Conservation (phyloP, 2,329 filamentous ascomycete species). For the Ophiostoma montium region DNA sequence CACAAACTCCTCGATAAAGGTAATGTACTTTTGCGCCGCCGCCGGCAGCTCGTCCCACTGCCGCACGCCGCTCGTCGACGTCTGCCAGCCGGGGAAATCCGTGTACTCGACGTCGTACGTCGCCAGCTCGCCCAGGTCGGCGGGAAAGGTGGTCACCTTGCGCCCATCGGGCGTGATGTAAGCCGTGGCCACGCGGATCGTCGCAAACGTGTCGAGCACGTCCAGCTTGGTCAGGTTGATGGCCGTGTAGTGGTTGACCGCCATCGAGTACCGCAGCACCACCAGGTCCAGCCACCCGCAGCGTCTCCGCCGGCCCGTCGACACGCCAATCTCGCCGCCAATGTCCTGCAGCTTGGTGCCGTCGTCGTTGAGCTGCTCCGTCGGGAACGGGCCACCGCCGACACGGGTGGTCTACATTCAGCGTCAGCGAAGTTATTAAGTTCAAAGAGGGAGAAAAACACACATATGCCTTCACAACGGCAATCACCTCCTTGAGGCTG, state of each 20-base stretch:
- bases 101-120: constrained; percentile 51
- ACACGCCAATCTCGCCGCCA: constrained; percentile 18
- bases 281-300: constrained; percentile 49
- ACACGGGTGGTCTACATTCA: constrained; percentile 46
- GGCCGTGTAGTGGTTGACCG: constrained; percentile 39
- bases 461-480: constrained; percentile 49
- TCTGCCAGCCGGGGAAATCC: constrained; percentile 56
- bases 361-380: constrained; percentile 32
- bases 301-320: constrained; percentile 43
- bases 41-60: constrained; percentile 48
- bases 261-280: constrained; percentile 45
- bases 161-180: constrained; percentile 42
- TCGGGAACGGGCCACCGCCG: constrained; percentile 45
- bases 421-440: too few species aligned
- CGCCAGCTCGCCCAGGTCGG: constrained; percentile 39
- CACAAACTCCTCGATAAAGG: constrained; percentile 50
- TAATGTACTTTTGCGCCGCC: constrained; percentile 50
- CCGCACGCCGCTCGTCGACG: constrained; percentile 43
- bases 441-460: neutral
- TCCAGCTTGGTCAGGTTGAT: constrained; percentile 52
- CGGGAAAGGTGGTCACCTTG: constrained; percentile 48
- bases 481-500: constrained; percentile 33
- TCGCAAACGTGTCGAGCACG: constrained; percentile 58
- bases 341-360: constrained; percentile 26
- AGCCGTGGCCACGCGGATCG: constrained; percentile 58